Evolutionary conservation across 108 stramenopile species (phyloP), one percentile per base, ranked within the genome.

Genomic region (Skeletonema tropicum): DNA sequence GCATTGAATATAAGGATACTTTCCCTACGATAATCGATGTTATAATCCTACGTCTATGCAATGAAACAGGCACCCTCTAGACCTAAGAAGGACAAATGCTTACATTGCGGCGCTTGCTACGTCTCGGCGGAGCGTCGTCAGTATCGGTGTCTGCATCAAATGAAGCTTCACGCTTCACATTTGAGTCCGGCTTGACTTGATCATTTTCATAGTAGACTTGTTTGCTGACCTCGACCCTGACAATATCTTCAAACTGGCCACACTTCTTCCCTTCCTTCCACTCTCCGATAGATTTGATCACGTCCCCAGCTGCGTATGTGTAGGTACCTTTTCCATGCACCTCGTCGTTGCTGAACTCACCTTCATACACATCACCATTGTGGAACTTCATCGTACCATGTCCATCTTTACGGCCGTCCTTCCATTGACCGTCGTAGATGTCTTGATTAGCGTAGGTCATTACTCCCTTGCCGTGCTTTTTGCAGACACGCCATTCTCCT

Each of bases 391-490:
- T 73, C 3, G 35, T 64, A 31, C 81, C 81, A 36, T 57, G 6
- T 10, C 81, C 81, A 72, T 82, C 75, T 29, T 64, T 61, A 30
- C 72, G 57, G 61, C 82, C 86, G 42, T 85, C 64, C 21, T 14
- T 65, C 55, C 82, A 88, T 9, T 83, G 66, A 2, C 87, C 87
- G 17, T 62, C 6, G 38, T 88, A 88, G 0, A 73, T 49, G 17
- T 74, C 66, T 36, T 79, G 65, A 74, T 74, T 85, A 33, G 45
- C 36, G 57, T 80, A 88, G 6, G 60, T 29, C 26, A 29, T 29
- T 29, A 29, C 46, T 41, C 86, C 86, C 10, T 59, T 35, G 14
- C 86, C 86, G 38, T 87, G 86, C 8, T 80, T 59, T 9, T 29
- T 29, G 26, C 2, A 1, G 26, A 2, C 2, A 2, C 26, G 26